Base-by-base conservation (phyloP, 2,329 filamentous ascomycete genomes). In the Epichloe baconii region DNA sequence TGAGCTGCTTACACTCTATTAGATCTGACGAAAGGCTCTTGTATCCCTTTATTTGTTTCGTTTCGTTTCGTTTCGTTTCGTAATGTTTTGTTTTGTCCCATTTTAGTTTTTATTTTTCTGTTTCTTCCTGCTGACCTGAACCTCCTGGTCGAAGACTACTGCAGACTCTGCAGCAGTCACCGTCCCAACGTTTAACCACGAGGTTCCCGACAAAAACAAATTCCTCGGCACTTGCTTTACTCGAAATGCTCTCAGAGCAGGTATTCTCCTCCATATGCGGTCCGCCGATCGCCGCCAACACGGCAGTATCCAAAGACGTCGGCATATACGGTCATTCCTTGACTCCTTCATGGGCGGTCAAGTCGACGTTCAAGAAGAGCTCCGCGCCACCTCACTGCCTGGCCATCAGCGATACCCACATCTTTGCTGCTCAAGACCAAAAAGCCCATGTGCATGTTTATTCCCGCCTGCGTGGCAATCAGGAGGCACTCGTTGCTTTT, bases 371-470 rank as follows among this genome's bases (percentile, higher is more conserved):
- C 76, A 97, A 96, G 76, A 97, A 95, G 71, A 95, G 87, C 72
- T 86, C 87, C 15, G 82, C 83, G n/a, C 77, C 83, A 26, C 73
- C 77, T 52, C 87, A 91, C 66, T 85, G 87, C 59, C 72, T 98
- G 51, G 90, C 88, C 34, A 77, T 90, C 59, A 94, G 78, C 67
- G 74, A 79, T 44, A 83, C 83, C 19, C 93, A 98, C 65, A 76
- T 97, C 45, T 98, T 95, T 65, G 85, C 90, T 4, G 91, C 88
- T 4, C 93, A 98, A 66, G 78, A 85, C 47, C 89, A 90, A 57
- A 97, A 95, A 68, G 88, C 89, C 0, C 86, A 95, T 42, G 78
- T 98, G 1, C 88, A 97, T 68, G 88, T 98, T 51, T 98, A 97
- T 69, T 90, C 80, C 52, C 79, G 89, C 51, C 76, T 82, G 53